phyloP scores from a whole-genome alignment of 352 stramenopile species.

The Phytophthora pinifolia region DNA sequence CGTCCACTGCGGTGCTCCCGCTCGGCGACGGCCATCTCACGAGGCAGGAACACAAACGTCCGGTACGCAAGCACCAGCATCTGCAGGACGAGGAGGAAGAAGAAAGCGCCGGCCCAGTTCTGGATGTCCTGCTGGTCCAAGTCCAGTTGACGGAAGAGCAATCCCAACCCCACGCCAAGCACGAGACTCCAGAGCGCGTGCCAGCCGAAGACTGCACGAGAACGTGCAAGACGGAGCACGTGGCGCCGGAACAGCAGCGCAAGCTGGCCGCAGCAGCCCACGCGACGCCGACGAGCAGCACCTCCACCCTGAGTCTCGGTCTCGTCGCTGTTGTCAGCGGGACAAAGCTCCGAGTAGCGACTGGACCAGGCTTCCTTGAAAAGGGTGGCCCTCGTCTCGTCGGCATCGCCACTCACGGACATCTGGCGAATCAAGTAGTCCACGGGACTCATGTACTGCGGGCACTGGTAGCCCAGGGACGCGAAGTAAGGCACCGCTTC shows the following conservation, averaged over 20 bases:
- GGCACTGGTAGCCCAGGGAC: slow-evolving; percentile 50
- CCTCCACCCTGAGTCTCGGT: neutral
- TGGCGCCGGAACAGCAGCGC: slow-evolving; percentile 48
- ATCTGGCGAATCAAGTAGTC: slow-evolving; percentile 72
- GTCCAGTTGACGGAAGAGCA: slow-evolving; percentile 52
- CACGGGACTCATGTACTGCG: slow-evolving; percentile 56
- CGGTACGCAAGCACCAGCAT: slow-evolving; percentile 32
- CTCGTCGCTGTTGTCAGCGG: slow-evolving; percentile 10
- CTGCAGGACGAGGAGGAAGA: slow-evolving; percentile 41
- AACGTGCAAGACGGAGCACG: slow-evolving; percentile 38
- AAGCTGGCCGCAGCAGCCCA: slow-evolving; percentile 35
- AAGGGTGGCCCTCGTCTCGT: slow-evolving; percentile 28
- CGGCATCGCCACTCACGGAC: slow-evolving; percentile 31
- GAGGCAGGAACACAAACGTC: slow-evolving; percentile 35
- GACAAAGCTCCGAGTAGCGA: slow-evolving; percentile 20
- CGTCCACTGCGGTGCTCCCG: slow-evolving; percentile 29
- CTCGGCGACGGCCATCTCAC: slow-evolving; percentile 30
- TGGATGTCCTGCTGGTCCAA: slow-evolving; percentile 44
- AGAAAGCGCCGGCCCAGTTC: slow-evolving; percentile 48
- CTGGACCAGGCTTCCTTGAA: slow-evolving; percentile 51
- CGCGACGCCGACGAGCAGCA: slow-evolving; percentile 1
- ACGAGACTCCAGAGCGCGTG: slow-evolving; percentile 42
- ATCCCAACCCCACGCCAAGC: slow-evolving; percentile 37
- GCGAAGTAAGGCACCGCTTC: slow-evolving; percentile 61
- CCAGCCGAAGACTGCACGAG: slow-evolving; percentile 37